Conservation (phyloP, 164 flowering plant species). For the Piper longum region DNA sequence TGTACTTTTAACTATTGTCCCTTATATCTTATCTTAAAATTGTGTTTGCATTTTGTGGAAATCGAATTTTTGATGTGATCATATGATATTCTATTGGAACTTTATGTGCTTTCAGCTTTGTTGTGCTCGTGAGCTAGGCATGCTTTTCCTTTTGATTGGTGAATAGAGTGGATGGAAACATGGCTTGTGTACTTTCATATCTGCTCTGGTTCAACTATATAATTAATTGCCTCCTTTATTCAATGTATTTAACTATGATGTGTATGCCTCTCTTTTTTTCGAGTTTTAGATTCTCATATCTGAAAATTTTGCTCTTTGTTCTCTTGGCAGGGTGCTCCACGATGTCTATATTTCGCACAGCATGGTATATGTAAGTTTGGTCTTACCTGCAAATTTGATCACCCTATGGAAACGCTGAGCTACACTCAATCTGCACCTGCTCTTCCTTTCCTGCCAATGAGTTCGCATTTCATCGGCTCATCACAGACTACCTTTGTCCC, state of each 20-base stretch:
- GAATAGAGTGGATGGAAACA: too few relatives aligned
- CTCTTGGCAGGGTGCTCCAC: conserved; percentile 50
- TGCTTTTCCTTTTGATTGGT: neutral
- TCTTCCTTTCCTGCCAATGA: conserved; percentile 79
- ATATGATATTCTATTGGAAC: too few relatives aligned
- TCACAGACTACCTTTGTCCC: conserved; percentile 64
- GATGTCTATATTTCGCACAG: conserved; percentile 56
- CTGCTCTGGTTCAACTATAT: too few relatives aligned
- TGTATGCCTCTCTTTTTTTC: too few relatives aligned
- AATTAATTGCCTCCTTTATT: too few relatives aligned
- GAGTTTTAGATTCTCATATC: too few relatives aligned
- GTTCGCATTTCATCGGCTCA: conserved; percentile 82
- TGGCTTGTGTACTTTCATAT: too few relatives aligned
- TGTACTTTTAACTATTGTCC: too few relatives aligned
- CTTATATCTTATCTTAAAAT: too few relatives aligned
- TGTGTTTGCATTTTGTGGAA: too few relatives aligned
- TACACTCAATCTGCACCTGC: conserved; percentile 96
- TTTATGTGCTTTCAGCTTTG: neutral
- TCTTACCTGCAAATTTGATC: conserved; percentile 75
- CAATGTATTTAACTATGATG: too few relatives aligned
- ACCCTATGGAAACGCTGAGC: conserved; percentile 57
- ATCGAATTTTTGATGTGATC: too few relatives aligned
- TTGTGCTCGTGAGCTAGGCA: neutral
- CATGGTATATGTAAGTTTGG: conserved; percentile 84
- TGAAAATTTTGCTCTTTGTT: neutral